Evolutionary conservation across 768 basidiomycete genomes (phyloP).

Genomic region (Lyophyllum semitale): DNA sequence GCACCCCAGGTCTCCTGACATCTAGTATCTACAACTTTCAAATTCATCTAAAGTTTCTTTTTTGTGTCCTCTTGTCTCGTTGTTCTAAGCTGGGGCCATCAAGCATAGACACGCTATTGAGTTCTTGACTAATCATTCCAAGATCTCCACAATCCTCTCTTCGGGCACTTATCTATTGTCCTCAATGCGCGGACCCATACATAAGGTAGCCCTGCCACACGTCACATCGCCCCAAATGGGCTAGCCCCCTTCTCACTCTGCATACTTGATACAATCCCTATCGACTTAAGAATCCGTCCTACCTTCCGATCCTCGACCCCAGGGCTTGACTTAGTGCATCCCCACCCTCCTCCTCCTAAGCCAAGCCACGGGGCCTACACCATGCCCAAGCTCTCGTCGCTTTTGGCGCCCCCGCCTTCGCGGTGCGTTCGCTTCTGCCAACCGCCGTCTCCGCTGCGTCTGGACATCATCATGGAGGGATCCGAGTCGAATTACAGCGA

Average conservation of each 20-base stretch:
- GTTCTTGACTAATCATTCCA: too few species aligned
- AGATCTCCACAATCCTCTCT: background rate
- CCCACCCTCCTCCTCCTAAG: too few species aligned
- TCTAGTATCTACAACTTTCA: too few species aligned
- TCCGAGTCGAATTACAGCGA: background rate
- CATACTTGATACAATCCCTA: background rate
- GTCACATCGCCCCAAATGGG: too few species aligned
- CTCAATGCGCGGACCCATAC: background rate
- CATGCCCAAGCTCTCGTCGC: conserved; percentile 3
- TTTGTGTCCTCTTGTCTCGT: too few species aligned
- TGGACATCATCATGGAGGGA: background rate
- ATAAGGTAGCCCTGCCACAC: background rate
- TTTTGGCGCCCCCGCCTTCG: background rate
- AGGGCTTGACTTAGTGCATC: background rate
- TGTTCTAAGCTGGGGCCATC: too few species aligned
- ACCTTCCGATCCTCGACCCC: background rate
- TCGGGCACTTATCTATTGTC: background rate
- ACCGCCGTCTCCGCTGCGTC: background rate
- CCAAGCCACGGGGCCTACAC: background rate
- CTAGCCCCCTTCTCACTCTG: background rate
- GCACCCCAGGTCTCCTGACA: too few species aligned
- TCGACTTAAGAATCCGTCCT: background rate
- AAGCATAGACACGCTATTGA: too few species aligned
- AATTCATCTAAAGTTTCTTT: too few species aligned
- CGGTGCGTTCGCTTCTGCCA: conserved; percentile 4